Percentiles rank a stretch among this genome's conserved stretches.
Evolutionary conservation across 768 basidiomycete genomes (phyloP).

Genomic region (Saitozyma podzolica): DNA sequence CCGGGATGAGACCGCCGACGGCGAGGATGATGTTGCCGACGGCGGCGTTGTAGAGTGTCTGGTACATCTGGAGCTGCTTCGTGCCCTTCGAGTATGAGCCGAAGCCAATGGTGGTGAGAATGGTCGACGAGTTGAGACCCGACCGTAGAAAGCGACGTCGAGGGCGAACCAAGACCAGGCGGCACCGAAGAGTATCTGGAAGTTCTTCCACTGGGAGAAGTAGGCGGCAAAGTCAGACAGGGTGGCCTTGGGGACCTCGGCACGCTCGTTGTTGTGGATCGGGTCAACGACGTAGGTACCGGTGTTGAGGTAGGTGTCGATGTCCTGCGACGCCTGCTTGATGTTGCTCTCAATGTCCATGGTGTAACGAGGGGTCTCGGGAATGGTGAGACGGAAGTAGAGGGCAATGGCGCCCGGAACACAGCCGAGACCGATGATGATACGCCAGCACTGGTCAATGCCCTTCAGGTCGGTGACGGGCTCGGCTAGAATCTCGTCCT

Average conservation of each 20-base stretch:
- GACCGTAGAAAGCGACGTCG: slow-evolving; percentile 76
- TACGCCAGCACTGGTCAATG: too few species aligned
- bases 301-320: too few species aligned
- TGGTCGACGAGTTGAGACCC: slow-evolving; percentile 86
- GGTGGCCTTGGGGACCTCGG: slow-evolving; percentile 68
- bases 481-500: too few species aligned
- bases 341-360: slow-evolving; percentile 90
- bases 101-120: slow-evolving; percentile 73
- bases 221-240: slow-evolving; percentile 64
- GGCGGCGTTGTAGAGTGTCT: too few species aligned
- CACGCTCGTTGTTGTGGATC: slow-evolving; percentile 62
- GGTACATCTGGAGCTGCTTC: too few species aligned
- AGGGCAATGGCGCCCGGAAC: slow-evolving; percentile 76
- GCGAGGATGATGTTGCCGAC: slow-evolving; percentile 53
- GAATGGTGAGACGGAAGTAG: too few species aligned
- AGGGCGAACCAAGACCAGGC: slow-evolving; percentile 82
- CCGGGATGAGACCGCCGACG: too few species aligned
- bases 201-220: slow-evolving; percentile 74
- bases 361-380: slow-evolving; percentile 84
- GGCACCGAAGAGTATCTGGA: slow-evolving; percentile 74
- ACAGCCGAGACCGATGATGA: slow-evolving; percentile 83
- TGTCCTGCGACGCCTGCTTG: slow-evolving; percentile 70
- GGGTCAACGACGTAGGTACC: too few species aligned
- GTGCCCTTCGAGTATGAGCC: slow-evolving; percentile 56
- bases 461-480: too few species aligned